Evolutionary conservation across 257 asterid genomes (phyloP), one percentile per base, ranked within the genome.

Genomic region (Solanum neorickii): DNA sequence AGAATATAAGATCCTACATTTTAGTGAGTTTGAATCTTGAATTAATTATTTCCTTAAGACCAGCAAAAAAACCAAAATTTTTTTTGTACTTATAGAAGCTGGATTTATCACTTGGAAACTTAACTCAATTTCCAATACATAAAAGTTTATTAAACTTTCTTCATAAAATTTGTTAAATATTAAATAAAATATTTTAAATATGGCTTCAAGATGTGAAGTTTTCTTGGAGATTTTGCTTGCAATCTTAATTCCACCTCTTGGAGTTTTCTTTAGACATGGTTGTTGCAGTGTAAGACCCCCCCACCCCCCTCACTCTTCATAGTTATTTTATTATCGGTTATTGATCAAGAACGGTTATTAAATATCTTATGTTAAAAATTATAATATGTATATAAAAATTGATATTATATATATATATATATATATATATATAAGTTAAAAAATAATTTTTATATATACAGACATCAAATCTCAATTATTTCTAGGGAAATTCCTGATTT

Each of bases 241-340:
- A 27, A 91, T 95, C 89, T 75, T 95, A 14, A 77, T 95, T 72
- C 98, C 98, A 76, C 98, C 98, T 39, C 92, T 95, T 82, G 98
- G 98, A 66, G 96, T 95, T 84, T 95, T 98, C 91, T 90, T 95
- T 93, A 92, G 97, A 85, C 92, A 92, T 83, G 98, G 98, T 86
- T 95, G 98, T 92, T 95, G 98, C 96, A 74, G 94, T 56, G 98
- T 94, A 88, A 88, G 93, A 10, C 15, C 10, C 31, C 15, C 39
- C 16, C 7, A 0, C 12, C 20, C 39, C 62, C 4, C 16, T 23
- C n/a, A 6, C 21, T 15, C 33, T 3, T 7, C 10, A 20, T 25
- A n/a, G 12, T 78, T 25, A 5, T 84, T 60, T 60, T 14, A 7
- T 31, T 74, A 3, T 11, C 1, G 5, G 3, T 37, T 75, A 8